phyloP scores from a whole-genome alignment of 805 yeast genomes.

The Danielia reshetovae region DNA sequence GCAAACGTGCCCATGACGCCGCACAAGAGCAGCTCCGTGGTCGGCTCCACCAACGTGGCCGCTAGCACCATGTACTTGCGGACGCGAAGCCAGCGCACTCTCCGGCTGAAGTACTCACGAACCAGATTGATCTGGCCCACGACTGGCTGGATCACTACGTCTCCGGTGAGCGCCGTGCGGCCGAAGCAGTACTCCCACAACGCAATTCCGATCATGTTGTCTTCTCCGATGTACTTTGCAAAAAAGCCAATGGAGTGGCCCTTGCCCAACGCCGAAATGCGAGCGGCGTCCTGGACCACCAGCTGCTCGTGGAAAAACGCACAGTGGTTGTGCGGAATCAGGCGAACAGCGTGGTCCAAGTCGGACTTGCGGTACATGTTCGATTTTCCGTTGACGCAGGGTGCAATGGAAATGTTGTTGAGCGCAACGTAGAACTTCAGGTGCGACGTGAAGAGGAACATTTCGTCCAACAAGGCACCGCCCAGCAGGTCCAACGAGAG shows the following conservation, averaged over 20 bases:
- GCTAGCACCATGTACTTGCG: constrained; percentile 82
- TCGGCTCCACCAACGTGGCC: constrained; percentile 83
- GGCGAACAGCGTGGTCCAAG: constrained; percentile 53
- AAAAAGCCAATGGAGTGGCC: constrained; percentile 63
- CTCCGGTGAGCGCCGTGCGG: constrained; percentile 75
- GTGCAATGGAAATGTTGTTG: constrained; percentile 70
- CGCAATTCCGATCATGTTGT: constrained; percentile 86
- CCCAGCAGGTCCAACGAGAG: constrained; percentile 16
- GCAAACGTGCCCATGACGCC: constrained; percentile 66
- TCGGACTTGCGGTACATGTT: constrained; percentile 69
- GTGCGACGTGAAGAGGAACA: constrained; percentile 81
- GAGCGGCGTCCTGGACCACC: constrained; percentile 29
- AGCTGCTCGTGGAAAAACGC: constrained; percentile 28
- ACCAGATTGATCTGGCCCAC: constrained; percentile 39
- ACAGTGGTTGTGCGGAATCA: constrained; percentile 25
- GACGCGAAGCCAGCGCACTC: constrained; percentile 83
- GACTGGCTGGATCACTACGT: constrained; percentile 73
- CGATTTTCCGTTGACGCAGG: constrained; percentile 90
- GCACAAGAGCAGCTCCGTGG: constrained; percentile 71
- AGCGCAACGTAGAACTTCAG: constrained; percentile 79
- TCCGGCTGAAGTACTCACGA: constrained; percentile 57
- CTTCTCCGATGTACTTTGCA: constrained; percentile 84
- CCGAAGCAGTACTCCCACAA: constrained; percentile 67
- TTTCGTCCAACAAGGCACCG: constrained; percentile 57
- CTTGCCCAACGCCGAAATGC: constrained; percentile 25